Conservation (phyloP, 2,329 filamentous ascomycete species). For the Colletotrichum truncatum region DNA sequence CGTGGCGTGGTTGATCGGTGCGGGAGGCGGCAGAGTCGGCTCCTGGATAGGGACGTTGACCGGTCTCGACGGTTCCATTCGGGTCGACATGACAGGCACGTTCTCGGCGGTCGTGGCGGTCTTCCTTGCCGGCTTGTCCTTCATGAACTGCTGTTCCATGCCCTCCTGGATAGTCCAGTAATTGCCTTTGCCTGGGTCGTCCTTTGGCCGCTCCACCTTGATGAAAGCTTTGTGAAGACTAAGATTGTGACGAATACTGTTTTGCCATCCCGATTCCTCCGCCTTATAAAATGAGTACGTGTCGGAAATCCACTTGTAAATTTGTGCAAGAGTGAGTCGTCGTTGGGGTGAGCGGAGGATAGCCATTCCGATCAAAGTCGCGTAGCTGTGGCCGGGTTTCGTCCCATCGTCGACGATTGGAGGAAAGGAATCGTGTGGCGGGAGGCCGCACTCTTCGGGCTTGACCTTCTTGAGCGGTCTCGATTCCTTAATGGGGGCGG, state of each 20-base stretch:
- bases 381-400: conserved; percentile 94
- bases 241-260: conserved; percentile 98
- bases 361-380: conserved; percentile 94
- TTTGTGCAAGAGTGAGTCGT: conserved; percentile 89
- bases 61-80: conserved; percentile 61
- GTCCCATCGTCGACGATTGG: conserved; percentile 83
- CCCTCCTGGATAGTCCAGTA: conserved; percentile 96
- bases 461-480: conserved; percentile 75
- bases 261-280: conserved; percentile 93
- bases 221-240: conserved; percentile 97
- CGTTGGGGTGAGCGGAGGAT: conserved; percentile 87
- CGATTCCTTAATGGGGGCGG: conserved; percentile 76
- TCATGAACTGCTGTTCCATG: conserved; percentile 88
- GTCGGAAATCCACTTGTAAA: conserved; percentile 99
- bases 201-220: conserved; percentile 95
- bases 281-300: conserved; percentile 88
- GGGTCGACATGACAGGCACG: conserved; percentile 65
- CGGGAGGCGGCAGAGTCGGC: conserved; percentile 58
- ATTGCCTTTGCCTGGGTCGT: conserved; percentile 96
- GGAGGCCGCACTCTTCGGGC: conserved; percentile 65
- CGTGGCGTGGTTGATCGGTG: conserved; percentile 45
- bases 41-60: conserved; percentile 51
- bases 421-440: conserved; percentile 83
- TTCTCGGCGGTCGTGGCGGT: conserved; percentile 64
- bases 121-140: conserved; percentile 80